phyloP scores from a whole-genome alignment of 768 basidiomycete genomes.

The Mycena amicta region DNA sequence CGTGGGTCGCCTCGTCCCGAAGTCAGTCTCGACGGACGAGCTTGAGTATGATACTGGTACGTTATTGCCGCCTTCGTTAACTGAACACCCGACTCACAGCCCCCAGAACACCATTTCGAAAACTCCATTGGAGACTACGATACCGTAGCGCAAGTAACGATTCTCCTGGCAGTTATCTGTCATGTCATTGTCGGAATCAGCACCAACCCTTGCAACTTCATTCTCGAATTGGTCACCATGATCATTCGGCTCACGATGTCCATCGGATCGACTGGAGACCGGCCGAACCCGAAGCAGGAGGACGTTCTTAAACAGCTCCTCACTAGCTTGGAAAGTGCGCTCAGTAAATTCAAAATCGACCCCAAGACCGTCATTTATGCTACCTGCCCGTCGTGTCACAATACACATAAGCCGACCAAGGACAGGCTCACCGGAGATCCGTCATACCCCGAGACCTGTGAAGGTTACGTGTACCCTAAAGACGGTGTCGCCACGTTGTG shows the following conservation, averaged over 20 bases:
- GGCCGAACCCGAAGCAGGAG: neutral
- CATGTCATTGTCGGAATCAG: constrained; percentile 8
- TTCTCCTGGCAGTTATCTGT: constrained; percentile 2
- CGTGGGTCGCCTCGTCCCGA: neutral
- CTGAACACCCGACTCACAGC: neutral
- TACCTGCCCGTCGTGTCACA: neutral
- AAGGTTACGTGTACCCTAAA: constrained; percentile 10
- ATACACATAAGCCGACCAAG: neutral
- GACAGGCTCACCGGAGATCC: neutral
- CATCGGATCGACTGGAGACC: neutral
- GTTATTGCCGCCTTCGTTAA: neutral
- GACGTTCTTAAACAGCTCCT: constrained; percentile 7
- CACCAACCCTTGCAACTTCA: constrained; percentile 3
- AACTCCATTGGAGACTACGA: neutral
- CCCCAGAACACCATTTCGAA: constrained; percentile 2
- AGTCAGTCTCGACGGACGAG: neutral
- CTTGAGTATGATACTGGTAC: constrained; percentile 3
- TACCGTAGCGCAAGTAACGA: neutral
- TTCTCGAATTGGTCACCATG: neutral
- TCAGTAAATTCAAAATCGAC: constrained; percentile 6
- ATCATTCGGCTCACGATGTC: constrained; percentile 8
- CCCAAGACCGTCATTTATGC: constrained; percentile 3
- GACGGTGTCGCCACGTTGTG: neutral
- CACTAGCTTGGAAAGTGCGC: constrained; percentile 4
- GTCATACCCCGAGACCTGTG: neutral